Evolutionary conservation across 176 grass and related monocot genomes (phyloP).

Genomic region (Triticum monococcum): DNA sequence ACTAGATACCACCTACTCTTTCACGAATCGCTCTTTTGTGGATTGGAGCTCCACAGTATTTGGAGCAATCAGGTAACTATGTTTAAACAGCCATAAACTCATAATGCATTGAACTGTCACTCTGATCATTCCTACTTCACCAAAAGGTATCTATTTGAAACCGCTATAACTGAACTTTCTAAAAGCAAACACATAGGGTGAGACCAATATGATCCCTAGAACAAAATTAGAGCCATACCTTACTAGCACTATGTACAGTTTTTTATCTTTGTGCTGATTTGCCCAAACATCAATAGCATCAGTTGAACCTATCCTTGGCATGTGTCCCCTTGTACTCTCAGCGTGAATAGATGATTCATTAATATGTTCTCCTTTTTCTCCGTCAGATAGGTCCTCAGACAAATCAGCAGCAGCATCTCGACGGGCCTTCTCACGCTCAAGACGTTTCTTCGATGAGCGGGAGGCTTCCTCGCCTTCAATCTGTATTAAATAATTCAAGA

Average conservation of each 20-base stretch:
- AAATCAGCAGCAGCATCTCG: constrained; percentile 54
- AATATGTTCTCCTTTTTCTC: constrained; percentile 49
- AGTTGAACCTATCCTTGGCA: constrained; percentile 52
- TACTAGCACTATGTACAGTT: constrained; percentile 80
- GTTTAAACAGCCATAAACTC: not conserved
- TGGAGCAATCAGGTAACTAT: not conserved
- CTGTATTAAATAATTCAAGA: constrained; percentile 35
- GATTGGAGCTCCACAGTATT: not conserved
- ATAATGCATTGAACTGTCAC: not conserved
- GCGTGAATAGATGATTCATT: constrained; percentile 47
- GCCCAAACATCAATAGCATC: constrained; percentile 66
- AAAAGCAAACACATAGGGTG: not conserved
- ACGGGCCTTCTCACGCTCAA: constrained; percentile 58
- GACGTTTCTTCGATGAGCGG: constrained; percentile 32
- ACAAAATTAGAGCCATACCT: constrained; percentile 38
- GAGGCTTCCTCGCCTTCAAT: constrained; percentile 65
- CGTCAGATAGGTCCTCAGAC: constrained; percentile 71
- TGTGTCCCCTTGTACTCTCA: constrained; percentile 45
- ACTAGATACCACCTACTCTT: not conserved
- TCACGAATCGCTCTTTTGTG: not conserved
- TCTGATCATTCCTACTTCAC: not conserved
- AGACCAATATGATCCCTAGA: constrained; percentile 7
- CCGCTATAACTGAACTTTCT: not conserved
- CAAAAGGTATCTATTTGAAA: constrained; percentile 2
- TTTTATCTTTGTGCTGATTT: constrained; percentile 74